These are phyloP conservation scores for Cicer cuneatum DNA, from an alignment of 306 rosid genomes.

Conservation along the genomic window DNA sequence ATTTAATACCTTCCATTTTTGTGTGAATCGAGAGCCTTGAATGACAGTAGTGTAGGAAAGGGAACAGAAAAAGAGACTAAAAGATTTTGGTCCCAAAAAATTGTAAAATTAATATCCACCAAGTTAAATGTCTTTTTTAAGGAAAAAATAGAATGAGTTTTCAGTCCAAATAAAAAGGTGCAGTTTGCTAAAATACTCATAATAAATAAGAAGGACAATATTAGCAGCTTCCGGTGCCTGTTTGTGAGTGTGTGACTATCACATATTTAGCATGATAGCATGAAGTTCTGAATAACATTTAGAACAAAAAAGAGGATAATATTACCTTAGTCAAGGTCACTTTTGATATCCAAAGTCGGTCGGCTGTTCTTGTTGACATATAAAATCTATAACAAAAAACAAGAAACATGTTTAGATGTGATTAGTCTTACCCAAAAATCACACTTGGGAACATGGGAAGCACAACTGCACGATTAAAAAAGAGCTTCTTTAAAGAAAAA, in stretches of 20 bases:
- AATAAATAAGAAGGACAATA: neutral
- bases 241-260: neutral
- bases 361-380: constrained; percentile 85
- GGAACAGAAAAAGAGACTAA: neutral
- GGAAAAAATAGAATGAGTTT: neutral
- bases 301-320: constrained; percentile 28
- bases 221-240: neutral
- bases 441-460: constrained; percentile 3
- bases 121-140: neutral
- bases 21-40: neutral
- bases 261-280: constrained; percentile 39
- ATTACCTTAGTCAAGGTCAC: constrained; percentile 81
- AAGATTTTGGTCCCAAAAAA: neutral
- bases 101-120: neutral
- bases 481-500: constrained; percentile 34
- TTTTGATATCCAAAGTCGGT: constrained; percentile 67
- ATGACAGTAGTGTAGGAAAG: constrained; percentile 15
- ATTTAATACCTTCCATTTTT: neutral
- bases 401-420: constrained; percentile 27
- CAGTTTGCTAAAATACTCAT: neutral
- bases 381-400: constrained; percentile 59
- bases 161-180: constrained; percentile 1
- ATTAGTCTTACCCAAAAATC: constrained; percentile 30
- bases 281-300: constrained; percentile 33
- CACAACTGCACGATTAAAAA: neutral